A percentile compares a stretch with the other conserved stretches of the same genome.
These are phyloP conservation scores for Lomentospora prolificans DNA, from an alignment of 2,329 filamentous ascomycete genomes.

Conservation along the genomic window DNA sequence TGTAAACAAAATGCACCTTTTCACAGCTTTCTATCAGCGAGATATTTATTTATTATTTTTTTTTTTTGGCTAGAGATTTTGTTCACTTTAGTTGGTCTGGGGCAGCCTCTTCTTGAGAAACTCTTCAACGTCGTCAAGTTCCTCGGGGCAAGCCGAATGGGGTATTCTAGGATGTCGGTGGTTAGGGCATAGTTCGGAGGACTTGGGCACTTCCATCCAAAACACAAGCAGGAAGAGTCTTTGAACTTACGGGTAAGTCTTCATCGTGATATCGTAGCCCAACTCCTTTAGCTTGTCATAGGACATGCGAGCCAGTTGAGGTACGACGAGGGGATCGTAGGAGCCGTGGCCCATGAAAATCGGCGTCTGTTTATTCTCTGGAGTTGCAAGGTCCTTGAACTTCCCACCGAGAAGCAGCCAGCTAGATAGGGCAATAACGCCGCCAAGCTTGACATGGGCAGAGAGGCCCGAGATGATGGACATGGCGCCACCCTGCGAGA, in stretches of 20 bases:
- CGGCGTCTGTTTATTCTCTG: constrained; percentile 54
- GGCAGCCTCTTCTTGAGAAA: constrained; percentile 41
- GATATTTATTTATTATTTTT: too few species aligned
- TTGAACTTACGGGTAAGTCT: constrained; percentile 57
- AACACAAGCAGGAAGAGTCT: neutral
- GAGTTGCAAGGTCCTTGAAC: constrained; percentile 31
- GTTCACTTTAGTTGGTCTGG: too few species aligned
- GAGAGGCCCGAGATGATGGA: constrained; percentile 74
- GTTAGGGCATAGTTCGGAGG: too few species aligned
- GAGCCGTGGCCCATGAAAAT: constrained; percentile 89
- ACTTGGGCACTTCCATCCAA: too few species aligned
- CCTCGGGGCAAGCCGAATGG: constrained; percentile 67
- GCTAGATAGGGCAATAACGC: constrained; percentile 75
- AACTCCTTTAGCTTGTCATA: constrained; percentile 55
- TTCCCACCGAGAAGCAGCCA: constrained; percentile 60
- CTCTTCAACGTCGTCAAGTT: constrained; percentile 71
- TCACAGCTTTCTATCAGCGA: too few species aligned
- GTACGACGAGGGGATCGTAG: constrained; percentile 61
- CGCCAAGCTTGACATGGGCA: constrained; percentile 62
- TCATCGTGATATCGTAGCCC: constrained; percentile 66
- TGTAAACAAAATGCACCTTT: too few species aligned
- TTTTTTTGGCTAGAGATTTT: too few species aligned
- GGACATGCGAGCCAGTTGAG: constrained; percentile 58
- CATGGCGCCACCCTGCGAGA: constrained; percentile 83
- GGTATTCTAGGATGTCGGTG: constrained; percentile 41